Base-by-base conservation (phyloP, 2,329 filamentous ascomycete species). In the Exophiala sideris region DNA sequence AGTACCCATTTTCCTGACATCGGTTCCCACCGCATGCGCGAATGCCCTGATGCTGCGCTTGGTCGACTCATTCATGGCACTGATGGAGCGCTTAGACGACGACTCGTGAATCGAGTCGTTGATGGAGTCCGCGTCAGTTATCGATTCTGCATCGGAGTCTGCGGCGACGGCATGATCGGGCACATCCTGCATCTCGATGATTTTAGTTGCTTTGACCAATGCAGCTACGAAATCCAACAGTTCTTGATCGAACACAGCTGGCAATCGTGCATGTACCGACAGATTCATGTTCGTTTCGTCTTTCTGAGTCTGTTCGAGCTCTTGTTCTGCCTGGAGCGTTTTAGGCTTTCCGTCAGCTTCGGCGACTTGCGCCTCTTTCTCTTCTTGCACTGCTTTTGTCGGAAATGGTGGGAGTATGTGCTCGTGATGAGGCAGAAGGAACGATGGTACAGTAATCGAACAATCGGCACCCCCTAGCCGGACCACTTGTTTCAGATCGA, bases 131-230 rank as follows among this genome's bases (percentile, higher is more conserved):
- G 11, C 35, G 5, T 12, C 35, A 3, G 5, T 12, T 8, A 14
- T 39, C 21, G 20, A 18, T n/a, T n/a, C 21, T 7, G 39, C 38
- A 8, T 16, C 33, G 14, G 36, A 21, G 10, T 24, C 16, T 32
- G 40, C 36, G 4, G 53, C 45, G n/a, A 64, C 62, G 52, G 68
- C 58, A 10, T 47, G 57, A 10, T 60, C 62, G 2, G 54, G 67
- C 16, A 73, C 72, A 54, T 75, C 78, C 60, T 80, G 77, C 21
- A 76, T 67, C 59, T 81, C 79, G 42, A 80, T 77, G 35, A 81
- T 71, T 57, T 81, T 81, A n/a, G 74, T 80, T 0, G 79, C 78
- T 61, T 81, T 82, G n/a, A 80, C 73, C 1, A 80, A 67, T 1
- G 78, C 77, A 1, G 78, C 78, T n/a, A 76, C 67, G 64, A 80